A percentile compares a stretch with the other conserved stretches of the same genome.
These are phyloP conservation scores for Phycomyces nitens DNA, from an alignment of 192 early-diverging fungal species.

Conservation along the genomic window DNA sequence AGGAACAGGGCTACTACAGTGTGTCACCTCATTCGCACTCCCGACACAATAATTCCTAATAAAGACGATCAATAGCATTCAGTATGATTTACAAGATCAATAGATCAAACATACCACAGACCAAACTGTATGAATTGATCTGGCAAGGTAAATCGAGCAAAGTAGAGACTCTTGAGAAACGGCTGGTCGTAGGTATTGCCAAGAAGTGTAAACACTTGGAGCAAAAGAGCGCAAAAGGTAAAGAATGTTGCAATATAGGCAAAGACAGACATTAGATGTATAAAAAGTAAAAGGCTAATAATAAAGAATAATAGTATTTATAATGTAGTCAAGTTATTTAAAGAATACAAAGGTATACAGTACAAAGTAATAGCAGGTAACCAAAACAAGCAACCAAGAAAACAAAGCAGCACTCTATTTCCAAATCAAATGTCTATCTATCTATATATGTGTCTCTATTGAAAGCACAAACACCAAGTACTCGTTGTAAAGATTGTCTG, in stretches of 20 bases:
- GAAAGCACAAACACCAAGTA: too few relatives aligned
- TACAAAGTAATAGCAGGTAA: not conserved
- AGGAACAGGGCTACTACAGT: slow-evolving; percentile 17
- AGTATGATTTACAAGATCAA: not conserved
- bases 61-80: not conserved
- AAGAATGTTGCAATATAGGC: slow-evolving; percentile 25
- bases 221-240: slow-evolving; percentile 27
- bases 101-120: slow-evolving; percentile 9
- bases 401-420: not conserved
- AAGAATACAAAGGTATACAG: too few relatives aligned
- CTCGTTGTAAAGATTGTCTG: too few relatives aligned
- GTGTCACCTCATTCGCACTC: not conserved
- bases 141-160: slow-evolving; percentile 5
- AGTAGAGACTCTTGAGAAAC: slow-evolving; percentile 24
- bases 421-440: too few relatives aligned
- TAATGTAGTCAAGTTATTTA: not conserved
- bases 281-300: not conserved
- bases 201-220: slow-evolving; percentile 25
- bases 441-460: too few relatives aligned
- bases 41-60: slow-evolving; percentile 22
- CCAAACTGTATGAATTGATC: slow-evolving; percentile 16
- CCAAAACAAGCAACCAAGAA: not conserved
- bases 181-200: slow-evolving; percentile 25
- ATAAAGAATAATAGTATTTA: slow-evolving; percentile 19
- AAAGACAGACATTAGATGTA: slow-evolving; percentile 17